A percentile compares a stretch with the other conserved stretches of the same genome.
Conservation (phyloP, 176 grass and related monocot species). For the Carex myosuroides region DNA sequence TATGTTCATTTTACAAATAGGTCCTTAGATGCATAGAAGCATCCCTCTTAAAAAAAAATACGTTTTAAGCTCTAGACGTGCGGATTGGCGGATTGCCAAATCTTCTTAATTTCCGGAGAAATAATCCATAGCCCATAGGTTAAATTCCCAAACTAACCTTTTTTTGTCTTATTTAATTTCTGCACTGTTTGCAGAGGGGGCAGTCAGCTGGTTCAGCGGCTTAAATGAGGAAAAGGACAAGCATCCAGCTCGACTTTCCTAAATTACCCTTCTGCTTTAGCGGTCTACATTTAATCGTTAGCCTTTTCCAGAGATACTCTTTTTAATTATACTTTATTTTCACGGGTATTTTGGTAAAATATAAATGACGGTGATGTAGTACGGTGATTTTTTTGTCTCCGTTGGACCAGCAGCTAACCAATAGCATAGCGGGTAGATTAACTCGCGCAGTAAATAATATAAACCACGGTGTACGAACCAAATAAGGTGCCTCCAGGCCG, state of each 20-base stretch:
- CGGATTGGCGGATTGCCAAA: neutral
- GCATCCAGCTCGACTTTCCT: neutral
- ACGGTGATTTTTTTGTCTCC: constrained; percentile 12
- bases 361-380: neutral
- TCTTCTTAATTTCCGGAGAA: neutral
- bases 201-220: neutral
- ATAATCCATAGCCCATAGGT: neutral
- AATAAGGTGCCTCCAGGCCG: neutral
- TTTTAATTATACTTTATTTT: neutral
- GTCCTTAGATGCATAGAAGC: no score
- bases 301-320: neutral
- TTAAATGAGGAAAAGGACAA: neutral
- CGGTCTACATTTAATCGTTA: neutral
- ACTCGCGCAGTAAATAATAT: constrained; percentile 16
- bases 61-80: neutral
- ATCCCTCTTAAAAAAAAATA: no score
- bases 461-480: constrained; percentile 11
- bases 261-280: neutral
- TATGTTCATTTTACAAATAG: no score
- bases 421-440: neutral
- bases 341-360: neutral
- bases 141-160: neutral
- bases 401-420: constrained; percentile 1
- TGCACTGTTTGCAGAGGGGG: neutral
- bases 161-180: neutral